Evolutionary conservation across 2,329 filamentous ascomycete species (phyloP).

Genomic region (Pseudogymnoascus sp.): DNA sequence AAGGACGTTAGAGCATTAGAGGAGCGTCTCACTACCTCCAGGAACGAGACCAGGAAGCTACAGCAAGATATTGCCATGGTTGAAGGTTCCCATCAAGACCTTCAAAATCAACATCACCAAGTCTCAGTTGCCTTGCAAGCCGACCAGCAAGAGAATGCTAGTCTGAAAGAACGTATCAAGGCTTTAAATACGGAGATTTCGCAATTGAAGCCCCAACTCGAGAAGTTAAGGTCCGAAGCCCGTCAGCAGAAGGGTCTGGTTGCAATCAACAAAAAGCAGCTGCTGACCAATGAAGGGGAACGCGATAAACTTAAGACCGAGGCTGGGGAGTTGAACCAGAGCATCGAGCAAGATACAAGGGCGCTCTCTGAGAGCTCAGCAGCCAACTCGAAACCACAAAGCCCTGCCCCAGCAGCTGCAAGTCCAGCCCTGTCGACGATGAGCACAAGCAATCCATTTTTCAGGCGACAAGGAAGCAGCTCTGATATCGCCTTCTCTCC

Average conservation of each 20-base stretch:
- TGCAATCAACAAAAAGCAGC: conserved; percentile 97
- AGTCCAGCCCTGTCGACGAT: conserved; percentile 63
- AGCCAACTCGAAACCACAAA: conserved; percentile 17
- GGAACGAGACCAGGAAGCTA: conserved; percentile 75
- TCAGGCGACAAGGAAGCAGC: conserved; percentile 58
- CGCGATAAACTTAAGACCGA: conserved; percentile 81
- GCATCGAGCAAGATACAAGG: conserved; percentile 50
- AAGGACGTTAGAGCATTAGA: conserved; percentile 78
- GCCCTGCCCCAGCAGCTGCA: conserved; percentile 40
- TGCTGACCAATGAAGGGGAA: conserved; percentile 81
- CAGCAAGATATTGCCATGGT: conserved; percentile 77
- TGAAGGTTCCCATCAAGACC: conserved; percentile 72
- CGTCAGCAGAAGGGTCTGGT: conserved; percentile 94
- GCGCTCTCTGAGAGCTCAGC: conserved; percentile 44
- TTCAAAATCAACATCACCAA: conserved; percentile 76
- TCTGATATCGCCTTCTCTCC: conserved; percentile 41
- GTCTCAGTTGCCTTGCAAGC: conserved; percentile 66
- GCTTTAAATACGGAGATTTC: conserved; percentile 74
- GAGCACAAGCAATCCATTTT: conserved; percentile 91
- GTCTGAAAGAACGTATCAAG: conserved; percentile 79
- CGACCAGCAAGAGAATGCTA: conserved; percentile 82
- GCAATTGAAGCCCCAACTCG: conserved; percentile 80
- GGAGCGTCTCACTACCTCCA: conserved; percentile 68
- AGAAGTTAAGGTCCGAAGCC: conserved; percentile 86
- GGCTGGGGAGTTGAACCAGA: conserved; percentile 60